Evolutionary conservation across 768 basidiomycete species (phyloP), one percentile per base, ranked within the genome.

Genomic region (Amanita pallidorosea): DNA sequence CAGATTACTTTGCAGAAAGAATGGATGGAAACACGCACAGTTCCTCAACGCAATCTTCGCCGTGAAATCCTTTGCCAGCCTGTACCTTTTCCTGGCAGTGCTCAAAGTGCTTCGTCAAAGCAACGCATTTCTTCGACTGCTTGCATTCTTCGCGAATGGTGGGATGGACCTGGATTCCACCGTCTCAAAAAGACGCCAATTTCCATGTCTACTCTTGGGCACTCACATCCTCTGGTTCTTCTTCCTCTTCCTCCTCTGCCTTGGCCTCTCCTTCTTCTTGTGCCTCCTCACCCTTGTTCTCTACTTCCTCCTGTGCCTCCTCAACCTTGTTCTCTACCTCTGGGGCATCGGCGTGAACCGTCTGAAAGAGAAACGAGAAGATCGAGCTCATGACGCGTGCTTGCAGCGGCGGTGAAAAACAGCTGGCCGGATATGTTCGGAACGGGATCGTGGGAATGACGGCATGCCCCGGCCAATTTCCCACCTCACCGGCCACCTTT

Each of bases 41-140:
- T 75, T 91, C 90, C 69, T 92, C 88, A 34, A 93, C 85, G 62
- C 91, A 95, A 63, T 94, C 91, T 73, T 95, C 93, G 55, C 81
- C 81, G 64, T 88, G 83, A 78, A 77, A 90, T 35, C 90, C 92
- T 60, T 92, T 62, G 23, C 92, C 93, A 27, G 72, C 74, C 53
- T 80, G 67, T 43, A 96, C 83, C 70, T 90, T 93, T 67, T 93
- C 87, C 63, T 88, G 78, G 67, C 93, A 95, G 62, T 93, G 88
- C 53, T 85, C 77, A 66, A 94, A 95, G 70, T 95, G 93, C 61
- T 85, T 80, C 35, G 83, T 72, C 51, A 83, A 64, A 34, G 79
- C 67, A 35, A 76, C 77, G 57, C 92, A 94, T 56, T 83, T 79
- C 3, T 75, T 58, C 29, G 79, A 68, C 55, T 75, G 64, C 60